Evolutionary conservation across 2,329 filamentous ascomycete species (phyloP).

Genomic region (Capronia coronata): DNA sequence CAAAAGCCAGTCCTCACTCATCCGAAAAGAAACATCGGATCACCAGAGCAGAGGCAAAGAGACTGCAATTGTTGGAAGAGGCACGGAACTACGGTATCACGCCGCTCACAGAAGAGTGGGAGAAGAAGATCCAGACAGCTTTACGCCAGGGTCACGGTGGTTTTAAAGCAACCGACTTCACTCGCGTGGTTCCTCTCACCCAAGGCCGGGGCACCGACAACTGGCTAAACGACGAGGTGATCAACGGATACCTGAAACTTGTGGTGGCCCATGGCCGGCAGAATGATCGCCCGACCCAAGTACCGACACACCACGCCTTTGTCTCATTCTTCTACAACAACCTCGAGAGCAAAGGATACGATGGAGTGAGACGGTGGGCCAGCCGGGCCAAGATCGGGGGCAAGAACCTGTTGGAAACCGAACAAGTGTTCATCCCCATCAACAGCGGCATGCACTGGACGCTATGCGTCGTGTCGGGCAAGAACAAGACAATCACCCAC

Average conservation of each 20-base stretch:
- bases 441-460: constrained; percentile 45
- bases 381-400: constrained; percentile 44
- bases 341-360: constrained; percentile 36
- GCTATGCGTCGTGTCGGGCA: constrained; percentile 41
- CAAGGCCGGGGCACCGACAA: constrained; percentile 20
- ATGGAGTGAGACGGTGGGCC: constrained; percentile 39
- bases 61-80: constrained; percentile 21
- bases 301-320: constrained; percentile 40
- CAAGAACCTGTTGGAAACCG: constrained; percentile 38
- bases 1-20: constrained; percentile 22
- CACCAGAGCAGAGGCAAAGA: constrained; percentile 26
- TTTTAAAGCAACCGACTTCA: constrained; percentile 22
- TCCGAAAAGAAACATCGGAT: constrained; percentile 16
- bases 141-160: constrained; percentile 20
- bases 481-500: constrained; percentile 41
- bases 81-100: constrained; percentile 32
- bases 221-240: constrained; percentile 45
- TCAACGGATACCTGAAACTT: constrained; percentile 42
- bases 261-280: constrained; percentile 32
- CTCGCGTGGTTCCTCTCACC: constrained; percentile 24
- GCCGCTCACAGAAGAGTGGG: constrained; percentile 35
- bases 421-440: constrained; percentile 44
- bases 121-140: constrained; percentile 31
- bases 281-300: constrained; percentile 27
- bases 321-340: constrained; percentile 43